Base-by-base conservation (phyloP, 2,329 filamentous ascomycete species). In the Diaporthe citriasiana region DNA sequence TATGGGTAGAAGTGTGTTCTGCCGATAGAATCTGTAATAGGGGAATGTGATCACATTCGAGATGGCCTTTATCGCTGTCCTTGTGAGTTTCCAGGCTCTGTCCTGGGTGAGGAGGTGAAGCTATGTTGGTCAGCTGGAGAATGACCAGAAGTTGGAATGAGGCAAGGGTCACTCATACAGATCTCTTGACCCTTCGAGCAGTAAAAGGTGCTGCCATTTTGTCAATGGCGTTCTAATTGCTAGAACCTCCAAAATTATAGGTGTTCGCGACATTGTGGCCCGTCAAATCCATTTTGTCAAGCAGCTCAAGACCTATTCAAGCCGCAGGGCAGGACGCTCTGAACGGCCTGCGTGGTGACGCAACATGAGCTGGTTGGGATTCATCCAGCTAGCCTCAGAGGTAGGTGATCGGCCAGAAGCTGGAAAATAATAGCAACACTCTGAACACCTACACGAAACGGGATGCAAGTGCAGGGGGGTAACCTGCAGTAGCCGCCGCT, bases 11-110 rank as follows among this genome's bases (percentile, higher is more conserved):
- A 65, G 59, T 6, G 59, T 65, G 42, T 65, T 65, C n/a, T 65
- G 59, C 27, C 59, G 42, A n/a, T 65, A 65, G 42, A 65, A 50
- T 19, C 59, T 65, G 15, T 65, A 65, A 22, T 50, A 65, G n/a
- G 59, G 59, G 3, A 35, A 33, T 9, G 59, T 65, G 19, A 35
- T 50, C 5, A 50, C 42, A n/a, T 65, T 65, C 25, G 59, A 65
- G 19, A 65, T 35, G 17, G 40, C 42, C 10, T 33, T 2, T n/a
- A 47, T n/a, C 27, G 25, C 19, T 13, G 40, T 47, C 40, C 59
- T 65, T 4, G 12, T 47, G 59, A 50, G 27, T 9, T 22, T 47
- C 40, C 40, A 50, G 42, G 8, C 59, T 10, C 42, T 47, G 27
- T 22, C 27, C 27, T 33, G 12, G 33, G 33, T n/a, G 42, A 5